Conservation (phyloP, 2,329 filamentous ascomycete species). For the Trichoderma pleuroti region DNA sequence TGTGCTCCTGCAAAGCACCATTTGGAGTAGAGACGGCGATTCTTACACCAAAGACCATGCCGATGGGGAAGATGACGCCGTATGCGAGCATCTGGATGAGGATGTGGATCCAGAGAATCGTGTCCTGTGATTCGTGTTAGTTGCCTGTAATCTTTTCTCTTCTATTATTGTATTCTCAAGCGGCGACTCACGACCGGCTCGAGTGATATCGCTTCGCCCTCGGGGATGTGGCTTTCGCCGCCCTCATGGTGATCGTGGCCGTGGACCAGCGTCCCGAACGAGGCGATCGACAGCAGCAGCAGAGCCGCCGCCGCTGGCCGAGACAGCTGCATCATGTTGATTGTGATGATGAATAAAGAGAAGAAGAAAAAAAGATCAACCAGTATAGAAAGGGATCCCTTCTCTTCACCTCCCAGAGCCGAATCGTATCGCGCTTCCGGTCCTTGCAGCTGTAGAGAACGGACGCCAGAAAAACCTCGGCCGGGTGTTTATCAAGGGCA, state of each 20-base stretch:
- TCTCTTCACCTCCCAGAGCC: neutral
- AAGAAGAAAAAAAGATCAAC: neutral
- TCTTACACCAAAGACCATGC: slow-evolving; percentile 90
- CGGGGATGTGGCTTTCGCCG: slow-evolving; percentile 55
- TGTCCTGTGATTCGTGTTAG: slow-evolving; percentile 55
- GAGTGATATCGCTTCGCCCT: slow-evolving; percentile 64
- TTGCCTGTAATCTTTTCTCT: neutral
- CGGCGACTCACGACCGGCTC: slow-evolving; percentile 64
- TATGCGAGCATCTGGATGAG: slow-evolving; percentile 82
- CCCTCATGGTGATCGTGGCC: slow-evolving; percentile 49
- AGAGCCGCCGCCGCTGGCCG: slow-evolving; percentile 17
- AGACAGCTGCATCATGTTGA: slow-evolving; percentile 17
- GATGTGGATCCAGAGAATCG: slow-evolving; percentile 90
- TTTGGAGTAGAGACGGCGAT: neutral
- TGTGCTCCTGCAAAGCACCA: neutral
- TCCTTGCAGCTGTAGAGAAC: neutral
- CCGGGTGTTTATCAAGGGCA: neutral
- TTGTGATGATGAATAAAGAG: neutral
- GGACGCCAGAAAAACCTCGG: slow-evolving; percentile 11
- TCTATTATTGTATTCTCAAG: neutral
- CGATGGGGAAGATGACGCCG: slow-evolving; percentile 86
- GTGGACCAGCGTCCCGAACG: slow-evolving; percentile 26
- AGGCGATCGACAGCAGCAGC: slow-evolving; percentile 24
- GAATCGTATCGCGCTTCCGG: neutral
- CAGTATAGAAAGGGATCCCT: neutral